Percentiles rank a stretch among this genome's conserved stretches.
Conservation (phyloP, 1,284 basidiomycete species). For the Cutaneotrichosporon daszewskae region DNA sequence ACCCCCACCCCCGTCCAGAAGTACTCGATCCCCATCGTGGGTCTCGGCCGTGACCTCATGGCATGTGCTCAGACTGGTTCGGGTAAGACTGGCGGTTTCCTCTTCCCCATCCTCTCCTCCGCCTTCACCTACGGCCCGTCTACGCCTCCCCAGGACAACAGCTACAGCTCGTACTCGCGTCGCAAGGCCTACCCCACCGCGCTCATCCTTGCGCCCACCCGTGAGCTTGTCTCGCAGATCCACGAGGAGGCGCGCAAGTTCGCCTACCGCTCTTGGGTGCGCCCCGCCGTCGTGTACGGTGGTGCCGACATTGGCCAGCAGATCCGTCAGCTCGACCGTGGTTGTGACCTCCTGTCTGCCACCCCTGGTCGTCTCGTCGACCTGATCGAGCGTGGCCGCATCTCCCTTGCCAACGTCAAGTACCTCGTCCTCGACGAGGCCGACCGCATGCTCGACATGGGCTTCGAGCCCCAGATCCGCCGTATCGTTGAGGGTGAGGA, state of each 20-base stretch:
- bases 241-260: conserved; percentile 99
- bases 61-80: conserved; percentile 99
- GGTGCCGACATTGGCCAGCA: conserved; percentile 97
- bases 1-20: conserved; percentile 98
- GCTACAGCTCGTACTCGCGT: conserved; percentile 61
- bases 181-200: conserved; percentile 95
- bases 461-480: conserved; percentile 99
- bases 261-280: conserved; percentile 98
- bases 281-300: conserved; percentile 97
- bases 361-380: conserved; percentile 99
- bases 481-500: conserved; percentile 97
- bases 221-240: conserved; percentile 98
- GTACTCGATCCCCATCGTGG: conserved; percentile 98
- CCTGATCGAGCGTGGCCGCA: conserved; percentile 94
- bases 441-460: conserved; percentile 99
- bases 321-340: conserved; percentile 88
- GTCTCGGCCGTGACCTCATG: conserved; percentile 87
- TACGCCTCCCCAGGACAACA: conserved; percentile 52
- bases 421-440: conserved; percentile 99
- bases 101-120: conserved; percentile 97
- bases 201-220: conserved; percentile 93
- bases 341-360: conserved; percentile 93
- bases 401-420: conserved; percentile 92
- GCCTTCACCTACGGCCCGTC: conserved; percentile 81
- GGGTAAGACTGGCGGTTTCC: conserved; percentile 97